These are phyloP conservation scores for Tilletia horrida DNA, from an alignment of 1,284 basidiomycete species.

Conservation along the genomic window DNA sequence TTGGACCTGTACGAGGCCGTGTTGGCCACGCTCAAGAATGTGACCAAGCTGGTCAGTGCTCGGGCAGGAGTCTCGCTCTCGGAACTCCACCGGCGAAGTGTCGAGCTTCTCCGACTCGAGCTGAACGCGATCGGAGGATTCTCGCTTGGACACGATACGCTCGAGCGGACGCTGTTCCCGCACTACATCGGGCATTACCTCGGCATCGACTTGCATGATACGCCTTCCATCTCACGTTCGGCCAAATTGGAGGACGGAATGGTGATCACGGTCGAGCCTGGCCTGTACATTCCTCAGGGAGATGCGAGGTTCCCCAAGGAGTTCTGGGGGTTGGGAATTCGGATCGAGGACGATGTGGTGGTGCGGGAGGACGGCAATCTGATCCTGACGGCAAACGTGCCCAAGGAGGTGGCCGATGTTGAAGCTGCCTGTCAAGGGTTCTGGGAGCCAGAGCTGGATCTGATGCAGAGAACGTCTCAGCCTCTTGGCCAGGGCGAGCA, in stretches of 20 bases:
- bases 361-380: conserved; percentile 35
- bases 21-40: conserved; percentile 70
- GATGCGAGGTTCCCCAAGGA: conserved; percentile 41
- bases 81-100: conserved; percentile 75
- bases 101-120: conserved; percentile 69
- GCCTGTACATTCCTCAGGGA: conserved; percentile 36
- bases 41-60: conserved; percentile 61
- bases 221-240: conserved; percentile 38
- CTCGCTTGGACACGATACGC: conserved; percentile 62
- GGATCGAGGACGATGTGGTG: conserved; percentile 52
- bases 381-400: conserved; percentile 41
- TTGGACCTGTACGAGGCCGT: conserved; percentile 81
- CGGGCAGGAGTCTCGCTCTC: conserved; percentile 64
- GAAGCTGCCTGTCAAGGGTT: conserved; percentile 40
- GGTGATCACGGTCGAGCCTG: conserved; percentile 52
- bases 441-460: conserved; percentile 2
- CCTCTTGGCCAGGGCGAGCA: background rate
- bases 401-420: conserved; percentile 51
- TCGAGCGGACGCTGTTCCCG: conserved; percentile 76
- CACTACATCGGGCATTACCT: conserved; percentile 83
- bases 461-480: background rate
- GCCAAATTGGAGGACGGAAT: conserved; percentile 40
- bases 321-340: conserved; percentile 50
- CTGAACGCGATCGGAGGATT: conserved; percentile 76
- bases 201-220: conserved; percentile 63